Conservation (phyloP, 352 stramenopile genomes). For the Pythium volutum region DNA sequence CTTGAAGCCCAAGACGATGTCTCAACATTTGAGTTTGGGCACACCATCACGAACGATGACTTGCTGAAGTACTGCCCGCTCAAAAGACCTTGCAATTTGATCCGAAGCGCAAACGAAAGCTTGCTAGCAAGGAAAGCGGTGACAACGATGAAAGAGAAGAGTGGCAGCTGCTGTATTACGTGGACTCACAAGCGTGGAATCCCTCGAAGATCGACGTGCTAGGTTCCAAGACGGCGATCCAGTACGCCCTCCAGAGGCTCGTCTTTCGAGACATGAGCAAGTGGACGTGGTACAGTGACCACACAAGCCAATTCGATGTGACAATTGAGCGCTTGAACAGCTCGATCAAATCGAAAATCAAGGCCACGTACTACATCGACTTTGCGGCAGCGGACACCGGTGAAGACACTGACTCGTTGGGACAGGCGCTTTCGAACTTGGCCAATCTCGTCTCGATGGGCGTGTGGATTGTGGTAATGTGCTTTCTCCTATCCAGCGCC, state of each 20-base stretch:
- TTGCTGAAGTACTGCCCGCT: conserved; percentile 46
- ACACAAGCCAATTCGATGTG: conserved; percentile 38
- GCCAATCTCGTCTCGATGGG: conserved; percentile 36
- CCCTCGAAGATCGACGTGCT: conserved; percentile 40
- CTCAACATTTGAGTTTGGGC: conserved; percentile 42
- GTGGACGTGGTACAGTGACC: conserved; percentile 19
- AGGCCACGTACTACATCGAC: conserved; percentile 30
- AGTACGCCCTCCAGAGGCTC: conserved; percentile 33
- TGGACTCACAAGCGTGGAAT: conserved; percentile 33
- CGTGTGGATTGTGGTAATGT: conserved; percentile 26
- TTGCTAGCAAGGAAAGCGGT: conserved; percentile 26
- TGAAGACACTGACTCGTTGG: conserved; percentile 21
- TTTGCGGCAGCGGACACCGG: conserved; percentile 17
- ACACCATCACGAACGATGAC: conserved; percentile 46
- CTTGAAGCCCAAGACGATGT: conserved; percentile 37
- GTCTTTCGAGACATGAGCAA: conserved; percentile 34
- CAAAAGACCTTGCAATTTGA: conserved; percentile 46
- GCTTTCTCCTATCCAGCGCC: conserved; percentile 47
- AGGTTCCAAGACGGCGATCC: conserved; percentile 37
- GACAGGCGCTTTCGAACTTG: conserved; percentile 27
- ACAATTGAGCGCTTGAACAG: conserved; percentile 35
- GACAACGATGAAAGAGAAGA: conserved; percentile 16
- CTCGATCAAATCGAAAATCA: conserved; percentile 14
- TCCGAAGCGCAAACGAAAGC: conserved; percentile 31
- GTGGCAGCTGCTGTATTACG: conserved; percentile 23